These are phyloP conservation scores for Zalaria obscura DNA, from an alignment of 2,329 filamentous ascomycete genomes.

Conservation along the genomic window DNA sequence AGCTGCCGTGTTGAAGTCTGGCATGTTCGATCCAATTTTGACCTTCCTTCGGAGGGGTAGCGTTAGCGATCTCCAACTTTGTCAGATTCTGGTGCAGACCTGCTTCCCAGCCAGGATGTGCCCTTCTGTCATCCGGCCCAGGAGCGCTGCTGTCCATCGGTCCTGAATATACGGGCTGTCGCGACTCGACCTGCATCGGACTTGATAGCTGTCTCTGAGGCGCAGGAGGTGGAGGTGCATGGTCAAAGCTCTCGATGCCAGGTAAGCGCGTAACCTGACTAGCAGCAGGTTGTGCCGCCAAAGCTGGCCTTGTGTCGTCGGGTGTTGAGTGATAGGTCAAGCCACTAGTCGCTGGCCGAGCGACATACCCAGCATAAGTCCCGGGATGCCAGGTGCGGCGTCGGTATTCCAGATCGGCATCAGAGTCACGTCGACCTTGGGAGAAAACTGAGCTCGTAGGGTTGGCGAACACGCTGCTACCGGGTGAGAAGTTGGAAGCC, in stretches of 20 bases:
- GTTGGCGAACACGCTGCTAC: conserved; percentile 47
- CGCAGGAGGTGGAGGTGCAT: conserved; percentile 49
- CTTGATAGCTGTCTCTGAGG: conserved; percentile 53
- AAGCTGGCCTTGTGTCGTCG: conserved; percentile 42
- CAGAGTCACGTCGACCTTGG: conserved; percentile 53
- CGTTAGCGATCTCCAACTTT: conserved; percentile 47
- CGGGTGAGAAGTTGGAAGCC: conserved; percentile 38
- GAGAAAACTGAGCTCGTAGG: conserved; percentile 51
- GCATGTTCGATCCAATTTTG: conserved; percentile 2
- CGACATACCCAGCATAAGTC: conserved; percentile 44
- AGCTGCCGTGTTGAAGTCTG: conserved; percentile 6
- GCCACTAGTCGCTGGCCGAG: conserved; percentile 54
- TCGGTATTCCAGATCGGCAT: conserved; percentile 62
- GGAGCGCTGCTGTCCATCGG: conserved; percentile 7
- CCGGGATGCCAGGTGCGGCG: conserved; percentile 86
- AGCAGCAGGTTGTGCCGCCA: conserved; percentile 39
- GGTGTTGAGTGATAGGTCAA: conserved; percentile 64
- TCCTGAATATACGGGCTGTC: conserved; percentile 22
- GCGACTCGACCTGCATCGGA: conserved; percentile 62
- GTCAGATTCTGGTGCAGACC: conserved; percentile 52
- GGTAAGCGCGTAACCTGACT: conserved; percentile 57
- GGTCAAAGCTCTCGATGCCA: conserved; percentile 85
- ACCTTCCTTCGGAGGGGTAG: conserved; percentile 16
- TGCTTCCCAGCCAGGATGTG: conserved; percentile 48
- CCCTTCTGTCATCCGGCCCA: conserved; percentile 33